Evolutionary conservation across 108 stramenopile genomes (phyloP), one percentile per base, ranked within the genome.

Genomic region (Pseudonitzschia multistriata): DNA sequence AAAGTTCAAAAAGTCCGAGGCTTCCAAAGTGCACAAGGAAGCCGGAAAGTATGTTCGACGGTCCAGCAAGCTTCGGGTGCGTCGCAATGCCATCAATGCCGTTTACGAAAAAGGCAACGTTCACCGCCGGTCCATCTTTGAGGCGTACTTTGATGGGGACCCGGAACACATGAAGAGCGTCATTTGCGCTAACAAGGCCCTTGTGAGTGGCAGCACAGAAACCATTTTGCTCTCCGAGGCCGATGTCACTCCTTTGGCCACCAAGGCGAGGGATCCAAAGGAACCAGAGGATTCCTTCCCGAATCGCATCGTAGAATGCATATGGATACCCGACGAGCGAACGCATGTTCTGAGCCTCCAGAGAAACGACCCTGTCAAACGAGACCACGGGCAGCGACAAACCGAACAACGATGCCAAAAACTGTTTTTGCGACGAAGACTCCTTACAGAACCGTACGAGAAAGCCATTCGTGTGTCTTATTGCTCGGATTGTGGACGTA

Each of bases 261-360:
- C 42, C 42, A 17, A 45, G 17, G 2, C 1, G 8, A 37, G 5
- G 5, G 70, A 82, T 78, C 79, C 83, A 14, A 27, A 33, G 17
- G 62, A 28, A 19, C 81, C 85, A 8, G 22, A 13, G 19, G 70
- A 82, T 6, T 74, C 70, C 48, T 84, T 62, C 62, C 82, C 85
- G 13, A 77, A 88, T 75, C 73, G 87, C 7, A 92, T 92, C 30
- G 86, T 92, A 14, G 85, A 84, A 52, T 92, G 90, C 49, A 69
- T 70, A 22, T 66, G 73, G 40, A 66, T 92, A 30, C 71, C 72
- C 15, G 74, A 77, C 33, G 68, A 85, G 24, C 34, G 62, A 66
- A 4, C 28, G 45, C 31, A 49, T 50, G 28, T 39, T 33, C 25
- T 36, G 30, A 66, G 72, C 13, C 37, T 42, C 31, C n/a, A n/a